These are phyloP conservation scores for Gloeostereum incarnatum DNA, from an alignment of 768 basidiomycete genomes.

Conservation along the genomic window DNA sequence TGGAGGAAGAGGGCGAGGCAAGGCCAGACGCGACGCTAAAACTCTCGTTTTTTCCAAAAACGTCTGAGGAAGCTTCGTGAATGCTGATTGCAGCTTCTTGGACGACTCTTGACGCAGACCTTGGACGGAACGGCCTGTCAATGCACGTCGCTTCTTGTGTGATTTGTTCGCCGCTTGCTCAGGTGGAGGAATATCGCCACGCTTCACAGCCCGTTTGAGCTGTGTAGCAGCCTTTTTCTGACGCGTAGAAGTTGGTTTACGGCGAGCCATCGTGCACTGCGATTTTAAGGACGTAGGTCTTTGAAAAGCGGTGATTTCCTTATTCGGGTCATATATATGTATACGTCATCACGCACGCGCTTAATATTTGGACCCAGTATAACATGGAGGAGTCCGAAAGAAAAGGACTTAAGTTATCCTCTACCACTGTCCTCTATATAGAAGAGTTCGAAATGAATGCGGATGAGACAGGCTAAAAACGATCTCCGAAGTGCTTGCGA, in stretches of 20 bases:
- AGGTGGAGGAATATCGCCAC: conserved; percentile 50
- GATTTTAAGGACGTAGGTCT: too few relatives aligned
- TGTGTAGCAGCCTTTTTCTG: conserved; percentile 67
- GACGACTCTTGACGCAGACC: too few relatives aligned
- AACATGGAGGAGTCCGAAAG: too few relatives aligned
- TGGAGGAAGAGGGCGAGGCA: conserved; percentile 47
- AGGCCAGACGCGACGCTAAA: conserved; percentile 41
- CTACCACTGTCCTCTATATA: too few relatives aligned
- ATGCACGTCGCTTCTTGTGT: conserved; percentile 15
- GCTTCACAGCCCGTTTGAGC: conserved; percentile 77
- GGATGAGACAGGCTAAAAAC: too few relatives aligned
- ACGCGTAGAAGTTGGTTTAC: conserved; percentile 52
- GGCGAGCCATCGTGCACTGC: conserved; percentile 30
- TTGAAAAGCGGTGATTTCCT: too few relatives aligned
- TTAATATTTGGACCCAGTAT: too few relatives aligned
- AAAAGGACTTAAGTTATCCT: too few relatives aligned
- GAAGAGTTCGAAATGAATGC: too few relatives aligned
- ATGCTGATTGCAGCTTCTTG: conserved; percentile 59
- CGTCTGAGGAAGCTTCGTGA: conserved; percentile 46
- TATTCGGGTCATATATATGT: too few relatives aligned
- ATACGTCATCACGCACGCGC: too few relatives aligned
- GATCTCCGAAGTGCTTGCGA: too few relatives aligned
- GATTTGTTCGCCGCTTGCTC: conserved; percentile 23
- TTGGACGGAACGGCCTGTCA: conserved; percentile 19
- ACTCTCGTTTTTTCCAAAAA: conserved; percentile 54